A percentile compares a stretch with the other conserved stretches of the same genome.
These are phyloP conservation scores for Yamadazyma sp. DNA, from an alignment of 805 yeast species.

Conservation along the genomic window DNA sequence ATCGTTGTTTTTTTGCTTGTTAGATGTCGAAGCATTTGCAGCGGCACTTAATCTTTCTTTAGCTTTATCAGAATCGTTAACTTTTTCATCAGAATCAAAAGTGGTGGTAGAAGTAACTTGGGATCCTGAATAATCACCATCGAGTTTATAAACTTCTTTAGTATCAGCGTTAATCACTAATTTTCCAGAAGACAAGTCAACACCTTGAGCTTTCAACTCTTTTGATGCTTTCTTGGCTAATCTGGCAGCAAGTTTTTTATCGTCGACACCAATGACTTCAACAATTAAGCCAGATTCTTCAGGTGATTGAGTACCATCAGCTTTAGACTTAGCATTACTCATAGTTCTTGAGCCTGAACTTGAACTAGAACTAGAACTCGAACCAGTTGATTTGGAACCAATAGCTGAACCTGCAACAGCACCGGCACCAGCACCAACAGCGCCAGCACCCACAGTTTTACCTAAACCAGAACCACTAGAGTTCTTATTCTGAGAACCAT, in stretches of 20 bases:
- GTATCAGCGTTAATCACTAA: slow-evolving; percentile 32
- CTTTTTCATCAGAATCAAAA: background rate
- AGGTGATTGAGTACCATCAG: slow-evolving; percentile 8
- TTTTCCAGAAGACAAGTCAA: slow-evolving; percentile 31
- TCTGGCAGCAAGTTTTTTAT: slow-evolving; percentile 25
- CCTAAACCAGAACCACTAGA: background rate
- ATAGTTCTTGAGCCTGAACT: slow-evolving; percentile 3
- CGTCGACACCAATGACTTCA: slow-evolving; percentile 35
- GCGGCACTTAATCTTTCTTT: slow-evolving; percentile 3
- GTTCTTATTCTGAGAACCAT: background rate
- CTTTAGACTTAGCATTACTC: slow-evolving; percentile 4
- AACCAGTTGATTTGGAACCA: no score
- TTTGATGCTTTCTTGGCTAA: slow-evolving; percentile 31
- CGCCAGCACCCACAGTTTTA: slow-evolving; percentile 7
- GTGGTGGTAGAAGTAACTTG: background rate
- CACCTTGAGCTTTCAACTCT: slow-evolving; percentile 28
- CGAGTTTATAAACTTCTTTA: slow-evolving; percentile 28
- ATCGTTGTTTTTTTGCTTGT: background rate
- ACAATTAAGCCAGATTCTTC: slow-evolving; percentile 16
- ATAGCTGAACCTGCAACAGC: no score
- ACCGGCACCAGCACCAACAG: slow-evolving; percentile 9
- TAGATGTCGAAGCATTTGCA: slow-evolving; percentile 2
- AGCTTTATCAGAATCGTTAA: background rate
- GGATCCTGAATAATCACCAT: slow-evolving; percentile 6
- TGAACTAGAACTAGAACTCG: background rate